A percentile compares a stretch with the other conserved stretches of the same genome.
phyloP scores from a whole-genome alignment of 495 filamentous ascomycete genomes.

The Penicillium simplicissimum region DNA sequence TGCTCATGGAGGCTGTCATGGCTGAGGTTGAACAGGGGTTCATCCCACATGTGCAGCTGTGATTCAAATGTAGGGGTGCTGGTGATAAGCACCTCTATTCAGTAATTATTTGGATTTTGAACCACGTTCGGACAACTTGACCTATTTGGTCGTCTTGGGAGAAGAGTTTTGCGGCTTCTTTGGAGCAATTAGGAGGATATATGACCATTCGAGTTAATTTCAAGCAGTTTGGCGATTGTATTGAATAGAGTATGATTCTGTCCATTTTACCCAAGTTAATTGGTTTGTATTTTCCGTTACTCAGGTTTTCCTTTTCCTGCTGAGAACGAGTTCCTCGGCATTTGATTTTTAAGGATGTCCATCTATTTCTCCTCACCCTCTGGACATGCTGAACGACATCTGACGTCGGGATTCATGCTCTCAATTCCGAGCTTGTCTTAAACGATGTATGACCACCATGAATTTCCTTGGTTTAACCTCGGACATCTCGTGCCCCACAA shows the following conservation, averaged over 20 bases:
- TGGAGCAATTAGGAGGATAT: neutral
- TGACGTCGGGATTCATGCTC: neutral
- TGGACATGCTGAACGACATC: neutral
- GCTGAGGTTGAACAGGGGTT: slow-evolving; percentile 21
- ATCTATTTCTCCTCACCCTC: too few relatives aligned
- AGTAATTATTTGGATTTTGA: neutral
- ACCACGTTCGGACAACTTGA: neutral
- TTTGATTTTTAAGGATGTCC: neutral
- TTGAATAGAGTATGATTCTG: neutral
- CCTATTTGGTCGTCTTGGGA: neutral
- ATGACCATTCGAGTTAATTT: neutral
- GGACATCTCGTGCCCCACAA: neutral
- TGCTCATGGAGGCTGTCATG: slow-evolving; percentile 25
- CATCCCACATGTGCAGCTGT: slow-evolving; percentile 3
- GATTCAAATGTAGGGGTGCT: neutral
- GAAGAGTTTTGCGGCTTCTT: neutral
- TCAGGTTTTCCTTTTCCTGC: too few relatives aligned
- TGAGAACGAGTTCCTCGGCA: neutral
- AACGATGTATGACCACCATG: neutral
- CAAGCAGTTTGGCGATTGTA: neutral
- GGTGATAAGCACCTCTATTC: neutral
- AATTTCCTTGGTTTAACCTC: neutral
- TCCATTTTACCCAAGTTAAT: neutral
- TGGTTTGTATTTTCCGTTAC: neutral
- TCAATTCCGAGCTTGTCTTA: neutral